Evolutionary conservation across 2,329 filamentous ascomycete genomes (phyloP).

Genomic region (Paecilomyces sp.): DNA sequence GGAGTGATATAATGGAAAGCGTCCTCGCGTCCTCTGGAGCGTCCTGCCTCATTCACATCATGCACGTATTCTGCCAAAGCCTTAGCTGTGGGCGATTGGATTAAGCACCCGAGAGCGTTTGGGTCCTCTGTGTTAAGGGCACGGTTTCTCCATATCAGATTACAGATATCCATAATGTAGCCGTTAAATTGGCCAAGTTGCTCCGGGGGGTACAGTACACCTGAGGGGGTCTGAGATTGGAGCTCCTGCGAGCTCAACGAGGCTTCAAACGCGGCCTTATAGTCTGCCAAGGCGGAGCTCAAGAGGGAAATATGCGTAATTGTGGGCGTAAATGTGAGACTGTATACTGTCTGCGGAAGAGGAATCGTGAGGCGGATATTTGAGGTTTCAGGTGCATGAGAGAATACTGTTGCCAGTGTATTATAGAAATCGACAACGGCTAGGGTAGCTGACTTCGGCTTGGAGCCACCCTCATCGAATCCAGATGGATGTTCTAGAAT

Average conservation of each 20-base stretch:
- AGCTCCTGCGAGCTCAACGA: slow-evolving; percentile 40
- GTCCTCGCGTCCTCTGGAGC: slow-evolving; percentile 19
- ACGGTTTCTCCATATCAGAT: slow-evolving; percentile 69
- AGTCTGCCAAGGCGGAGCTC: slow-evolving; percentile 61
- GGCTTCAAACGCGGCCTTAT: slow-evolving; percentile 67
- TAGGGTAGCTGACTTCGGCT: slow-evolving; percentile 33
- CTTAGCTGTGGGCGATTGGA: slow-evolving; percentile 40
- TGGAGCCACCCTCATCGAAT: slow-evolving; percentile 7
- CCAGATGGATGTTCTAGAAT: slow-evolving; percentile 48
- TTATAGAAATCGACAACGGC: slow-evolving; percentile 65
- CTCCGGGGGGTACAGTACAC: slow-evolving; percentile 46
- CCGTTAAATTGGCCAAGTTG: slow-evolving; percentile 70
- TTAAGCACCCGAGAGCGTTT: slow-evolving; percentile 50
- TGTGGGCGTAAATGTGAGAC: slow-evolving; percentile 59
- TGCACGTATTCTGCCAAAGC: slow-evolving; percentile 36
- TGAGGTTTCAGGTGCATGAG: slow-evolving; percentile 43
- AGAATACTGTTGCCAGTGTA: slow-evolving; percentile 50
- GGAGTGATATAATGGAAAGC: slow-evolving; percentile 29
- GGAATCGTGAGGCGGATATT: slow-evolving; percentile 63
- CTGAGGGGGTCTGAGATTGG: slow-evolving; percentile 23
- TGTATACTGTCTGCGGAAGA: slow-evolving; percentile 60
- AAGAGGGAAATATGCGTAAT: slow-evolving; percentile 60
- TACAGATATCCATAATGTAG: slow-evolving; percentile 81
- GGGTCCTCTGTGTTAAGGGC: slow-evolving; percentile 61
- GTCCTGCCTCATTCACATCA: slow-evolving; percentile 27